Conservation (phyloP, 331 rosid genomes). For the Acacia pycnantha region DNA sequence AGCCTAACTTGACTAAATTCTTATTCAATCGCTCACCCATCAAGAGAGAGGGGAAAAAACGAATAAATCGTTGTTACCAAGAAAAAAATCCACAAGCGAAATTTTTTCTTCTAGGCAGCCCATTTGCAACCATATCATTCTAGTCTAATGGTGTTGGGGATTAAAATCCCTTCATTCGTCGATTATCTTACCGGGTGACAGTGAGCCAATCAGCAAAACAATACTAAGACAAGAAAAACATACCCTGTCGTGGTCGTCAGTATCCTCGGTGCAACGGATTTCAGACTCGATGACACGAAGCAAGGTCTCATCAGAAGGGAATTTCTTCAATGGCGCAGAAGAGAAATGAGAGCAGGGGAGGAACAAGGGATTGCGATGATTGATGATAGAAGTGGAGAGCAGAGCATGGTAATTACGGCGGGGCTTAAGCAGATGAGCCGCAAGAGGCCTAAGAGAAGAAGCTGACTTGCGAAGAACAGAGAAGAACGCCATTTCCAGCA, state of each 20-base stretch:
- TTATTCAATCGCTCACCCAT: not conserved
- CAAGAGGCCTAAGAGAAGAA: conserved; percentile 51
- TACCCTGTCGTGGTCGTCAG: conserved; percentile 60
- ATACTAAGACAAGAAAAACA: not conserved
- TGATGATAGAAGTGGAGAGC: conserved; percentile 42
- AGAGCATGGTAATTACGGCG: conserved; percentile 34
- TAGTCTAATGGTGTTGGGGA: not conserved
- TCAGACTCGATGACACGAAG: conserved; percentile 60
- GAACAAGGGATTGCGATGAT: conserved; percentile 24
- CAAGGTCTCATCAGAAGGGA: conserved; percentile 56
- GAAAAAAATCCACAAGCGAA: not conserved
- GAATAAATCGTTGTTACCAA: not conserved
- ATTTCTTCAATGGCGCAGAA: conserved; percentile 36
- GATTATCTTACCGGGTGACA: not conserved
- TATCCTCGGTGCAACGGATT: conserved; percentile 58
- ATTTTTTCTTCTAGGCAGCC: not conserved
- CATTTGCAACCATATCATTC: not conserved
- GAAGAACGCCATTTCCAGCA: conserved; percentile 52
- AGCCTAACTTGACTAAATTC: too few species aligned
- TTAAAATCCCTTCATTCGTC: not conserved
- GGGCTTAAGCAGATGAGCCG: conserved; percentile 39
- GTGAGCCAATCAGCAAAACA: not conserved
- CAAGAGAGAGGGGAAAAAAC: not conserved
- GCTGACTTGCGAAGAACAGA: conserved; percentile 69
- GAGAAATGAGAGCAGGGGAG: conserved; percentile 48